Conservation (phyloP, 148 eudicot species). For the Agrostemma githago region DNA sequence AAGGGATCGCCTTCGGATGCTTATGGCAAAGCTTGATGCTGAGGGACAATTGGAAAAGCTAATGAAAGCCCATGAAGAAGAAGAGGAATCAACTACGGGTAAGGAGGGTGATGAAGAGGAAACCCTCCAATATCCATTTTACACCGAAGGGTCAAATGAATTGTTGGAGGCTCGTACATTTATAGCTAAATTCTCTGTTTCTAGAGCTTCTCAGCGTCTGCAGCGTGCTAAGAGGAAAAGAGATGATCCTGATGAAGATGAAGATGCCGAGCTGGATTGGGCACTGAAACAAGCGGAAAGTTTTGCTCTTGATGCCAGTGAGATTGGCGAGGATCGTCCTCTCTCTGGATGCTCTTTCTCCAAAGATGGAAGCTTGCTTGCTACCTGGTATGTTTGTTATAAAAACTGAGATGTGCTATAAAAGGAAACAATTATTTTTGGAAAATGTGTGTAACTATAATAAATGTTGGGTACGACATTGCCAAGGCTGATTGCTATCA, state of each 20-base stretch:
- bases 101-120: slow-evolving; percentile 60
- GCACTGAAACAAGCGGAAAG: slow-evolving; percentile 66
- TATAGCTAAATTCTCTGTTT: slow-evolving; percentile 64
- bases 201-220: slow-evolving; percentile 57
- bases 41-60: slow-evolving; percentile 87
- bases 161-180: slow-evolving; percentile 57
- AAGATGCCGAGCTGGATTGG: slow-evolving; percentile 80
- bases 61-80: slow-evolving; percentile 89
- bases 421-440: not conserved
- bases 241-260: slow-evolving; percentile 92
- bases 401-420: not conserved
- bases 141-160: slow-evolving; percentile 67
- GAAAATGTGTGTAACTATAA: not conserved
- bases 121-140: slow-evolving; percentile 71
- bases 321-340: slow-evolving; percentile 89
- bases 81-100: slow-evolving; percentile 52
- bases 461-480: not conserved
- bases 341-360: slow-evolving; percentile 84
- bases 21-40: slow-evolving; percentile 87
- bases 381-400: slow-evolving; percentile 61
- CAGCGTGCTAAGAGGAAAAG: slow-evolving; percentile 72
- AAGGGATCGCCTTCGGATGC: slow-evolving; percentile 75
- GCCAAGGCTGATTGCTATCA: not conserved
- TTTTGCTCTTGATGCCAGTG: slow-evolving; percentile 69
- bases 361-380: slow-evolving; percentile 67